A percentile compares a stretch with the other conserved stretches of the same genome.
Evolutionary conservation across 2,329 filamentous ascomycete genomes (phyloP).

Genomic region (Fusarium scirpi): DNA sequence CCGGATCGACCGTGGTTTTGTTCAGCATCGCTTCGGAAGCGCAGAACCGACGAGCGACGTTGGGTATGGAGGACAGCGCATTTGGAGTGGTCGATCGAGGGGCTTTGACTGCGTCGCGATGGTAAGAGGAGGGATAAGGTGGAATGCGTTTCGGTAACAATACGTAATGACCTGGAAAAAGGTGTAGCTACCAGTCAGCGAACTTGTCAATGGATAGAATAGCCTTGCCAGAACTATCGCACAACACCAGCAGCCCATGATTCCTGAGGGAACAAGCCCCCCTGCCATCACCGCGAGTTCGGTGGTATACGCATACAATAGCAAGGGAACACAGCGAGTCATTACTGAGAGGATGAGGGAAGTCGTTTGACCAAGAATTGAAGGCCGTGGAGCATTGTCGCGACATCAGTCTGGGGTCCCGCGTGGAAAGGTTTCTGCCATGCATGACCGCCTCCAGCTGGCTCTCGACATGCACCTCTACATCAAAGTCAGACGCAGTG

Average conservation of each 20-base stretch:
- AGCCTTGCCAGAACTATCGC: too few relatives aligned
- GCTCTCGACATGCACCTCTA: background rate
- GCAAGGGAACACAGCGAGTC: background rate
- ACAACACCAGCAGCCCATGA: too few relatives aligned
- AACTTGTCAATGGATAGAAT: background rate
- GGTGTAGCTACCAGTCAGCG: background rate
- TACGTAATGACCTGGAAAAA: background rate
- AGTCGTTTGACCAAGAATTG: background rate
- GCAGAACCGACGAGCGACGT: background rate
- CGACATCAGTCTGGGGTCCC: too few relatives aligned
- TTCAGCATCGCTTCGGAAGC: background rate
- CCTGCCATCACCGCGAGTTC: background rate
- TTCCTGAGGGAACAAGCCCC: background rate
- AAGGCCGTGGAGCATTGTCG: background rate
- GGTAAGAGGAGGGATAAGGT: background rate
- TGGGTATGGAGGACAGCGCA: background rate
- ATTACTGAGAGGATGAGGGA: background rate
- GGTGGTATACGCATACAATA: background rate
- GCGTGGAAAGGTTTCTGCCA: background rate
- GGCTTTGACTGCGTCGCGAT: background rate
- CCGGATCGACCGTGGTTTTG: background rate
- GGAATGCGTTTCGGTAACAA: background rate
- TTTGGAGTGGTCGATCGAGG: background rate
- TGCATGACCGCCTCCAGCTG: background rate
- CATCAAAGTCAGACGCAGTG: background rate